Conservation (phyloP, 306 rosid genomes). For the Cucumis hystrix region DNA sequence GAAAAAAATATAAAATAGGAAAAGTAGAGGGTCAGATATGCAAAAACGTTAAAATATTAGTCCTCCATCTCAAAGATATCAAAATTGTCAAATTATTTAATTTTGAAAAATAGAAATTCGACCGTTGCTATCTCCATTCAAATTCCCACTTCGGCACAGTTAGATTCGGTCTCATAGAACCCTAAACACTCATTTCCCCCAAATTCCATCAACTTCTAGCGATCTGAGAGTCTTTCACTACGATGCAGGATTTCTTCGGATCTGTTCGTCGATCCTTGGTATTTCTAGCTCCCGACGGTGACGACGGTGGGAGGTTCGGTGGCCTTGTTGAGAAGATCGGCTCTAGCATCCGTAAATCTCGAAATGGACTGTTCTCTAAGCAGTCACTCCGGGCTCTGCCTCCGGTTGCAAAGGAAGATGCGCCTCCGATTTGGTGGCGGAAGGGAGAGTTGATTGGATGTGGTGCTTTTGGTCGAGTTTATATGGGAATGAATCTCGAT, state of each 20-base stretch:
- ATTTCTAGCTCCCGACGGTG: slow-evolving; percentile 31
- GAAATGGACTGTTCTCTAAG: slow-evolving; percentile 48
- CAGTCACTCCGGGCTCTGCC: slow-evolving; percentile 29
- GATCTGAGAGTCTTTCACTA: slow-evolving; percentile 1
- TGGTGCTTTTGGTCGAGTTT: slow-evolving; percentile 83
- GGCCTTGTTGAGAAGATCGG: slow-evolving; percentile 64
- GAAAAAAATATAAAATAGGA: neutral
- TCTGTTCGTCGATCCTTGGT: slow-evolving; percentile 74
- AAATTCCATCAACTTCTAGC: neutral
- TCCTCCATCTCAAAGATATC: neutral
- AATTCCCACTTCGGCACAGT: neutral
- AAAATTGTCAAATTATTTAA: slow-evolving; percentile 3
- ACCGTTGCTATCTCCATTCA: slow-evolving; percentile 9
- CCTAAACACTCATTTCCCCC: neutral
- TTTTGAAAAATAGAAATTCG: neutral
- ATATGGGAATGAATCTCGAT: slow-evolving; percentile 94
- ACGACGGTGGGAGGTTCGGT: slow-evolving; percentile 35
- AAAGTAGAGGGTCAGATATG: neutral
- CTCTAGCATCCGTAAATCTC: slow-evolving; percentile 62
- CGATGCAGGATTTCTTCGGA: slow-evolving; percentile 68
- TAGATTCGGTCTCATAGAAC: neutral
- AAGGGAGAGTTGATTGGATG: slow-evolving; percentile 81
- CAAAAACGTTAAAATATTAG: neutral
- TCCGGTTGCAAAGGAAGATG: slow-evolving; percentile 14
- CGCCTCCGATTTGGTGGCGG: slow-evolving; percentile 73